A percentile compares a stretch with the other conserved stretches of the same genome.
phyloP scores from a whole-genome alignment of 2,329 filamentous ascomycete species.

The Penicillium janthinellum region DNA sequence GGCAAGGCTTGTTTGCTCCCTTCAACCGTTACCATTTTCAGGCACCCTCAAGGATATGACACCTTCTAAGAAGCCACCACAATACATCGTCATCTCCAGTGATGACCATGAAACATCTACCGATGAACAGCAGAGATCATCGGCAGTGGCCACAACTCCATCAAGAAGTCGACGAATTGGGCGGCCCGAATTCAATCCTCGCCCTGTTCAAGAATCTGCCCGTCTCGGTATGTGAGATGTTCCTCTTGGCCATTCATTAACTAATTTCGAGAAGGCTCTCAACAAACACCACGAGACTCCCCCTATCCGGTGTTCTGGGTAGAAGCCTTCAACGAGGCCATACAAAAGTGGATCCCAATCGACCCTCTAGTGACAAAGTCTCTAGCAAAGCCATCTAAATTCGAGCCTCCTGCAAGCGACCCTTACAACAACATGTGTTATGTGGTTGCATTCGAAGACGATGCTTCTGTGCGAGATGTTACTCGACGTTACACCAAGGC shows the following conservation, averaged over 20 bases:
- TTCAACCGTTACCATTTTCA: conserved; percentile 77
- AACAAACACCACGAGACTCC: conserved; percentile 64
- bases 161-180: conserved; percentile 36
- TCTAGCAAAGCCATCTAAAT: conserved; percentile 70
- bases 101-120: conserved; percentile 37
- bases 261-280: conserved; percentile 38
- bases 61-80: conserved; percentile 42
- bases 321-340: conserved; percentile 80
- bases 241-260: neutral
- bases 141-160: conserved; percentile 14
- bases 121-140: conserved; percentile 25
- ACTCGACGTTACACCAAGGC: conserved; percentile 85
- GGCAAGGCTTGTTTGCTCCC: conserved; percentile 81
- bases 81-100: conserved; percentile 42
- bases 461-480: conserved; percentile 78
- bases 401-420: conserved; percentile 84
- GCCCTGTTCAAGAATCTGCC: conserved; percentile 19
- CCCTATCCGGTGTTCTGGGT: conserved; percentile 89
- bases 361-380: conserved; percentile 82
- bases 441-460: conserved; percentile 80
- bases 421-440: conserved; percentile 77
- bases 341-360: conserved; percentile 88
- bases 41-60: conserved; percentile 48
- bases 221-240: conserved; percentile 24
- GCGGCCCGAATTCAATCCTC: conserved; percentile 37